A percentile compares a stretch with the other conserved stretches of the same genome.
These are phyloP conservation scores for Metschnikowia lachancei DNA, from an alignment of 805 yeast species.

Conservation along the genomic window DNA sequence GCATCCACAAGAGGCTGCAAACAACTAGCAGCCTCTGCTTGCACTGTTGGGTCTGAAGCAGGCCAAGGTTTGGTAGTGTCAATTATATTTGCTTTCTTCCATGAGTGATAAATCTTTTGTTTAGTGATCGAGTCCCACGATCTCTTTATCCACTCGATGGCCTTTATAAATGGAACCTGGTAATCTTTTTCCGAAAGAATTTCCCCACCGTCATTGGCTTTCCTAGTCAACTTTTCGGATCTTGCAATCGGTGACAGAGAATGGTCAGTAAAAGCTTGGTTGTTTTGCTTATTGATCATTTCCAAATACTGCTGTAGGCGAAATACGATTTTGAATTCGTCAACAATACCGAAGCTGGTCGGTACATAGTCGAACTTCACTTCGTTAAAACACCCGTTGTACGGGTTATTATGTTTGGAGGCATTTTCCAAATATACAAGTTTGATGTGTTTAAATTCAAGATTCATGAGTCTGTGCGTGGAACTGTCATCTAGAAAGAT, in stretches of 20 bases:
- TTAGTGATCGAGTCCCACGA: constrained; percentile 49
- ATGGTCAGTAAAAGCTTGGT: constrained; percentile 5
- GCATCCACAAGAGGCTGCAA: constrained; percentile 15
- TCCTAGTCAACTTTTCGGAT: not conserved
- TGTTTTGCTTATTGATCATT: constrained; percentile 32
- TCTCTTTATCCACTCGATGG: constrained; percentile 55
- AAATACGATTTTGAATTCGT: constrained; percentile 58
- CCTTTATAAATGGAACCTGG: constrained; percentile 51
- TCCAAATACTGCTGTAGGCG: constrained; percentile 56
- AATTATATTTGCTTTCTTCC: constrained; percentile 38
- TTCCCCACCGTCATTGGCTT: constrained; percentile 17
- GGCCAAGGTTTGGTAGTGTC: constrained; percentile 32
- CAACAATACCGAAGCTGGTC: constrained; percentile 61
- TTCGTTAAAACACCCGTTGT: constrained; percentile 38
- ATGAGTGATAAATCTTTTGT: constrained; percentile 32
- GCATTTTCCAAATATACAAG: constrained; percentile 40
- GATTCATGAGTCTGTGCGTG: constrained; percentile 52
- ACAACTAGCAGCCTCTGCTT: constrained; percentile 14
- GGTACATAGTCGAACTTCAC: constrained; percentile 55
- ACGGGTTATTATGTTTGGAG: constrained; percentile 37
- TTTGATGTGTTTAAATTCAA: constrained; percentile 36
- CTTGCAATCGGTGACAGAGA: constrained; percentile 9
- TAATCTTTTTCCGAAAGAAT: constrained; percentile 42
- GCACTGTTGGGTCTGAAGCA: constrained; percentile 13
- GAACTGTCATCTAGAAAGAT: constrained; percentile 60